Evolutionary conservation across 139 green algal genomes (phyloP).

Genomic region (Tetradesmus lagerheimii): DNA sequence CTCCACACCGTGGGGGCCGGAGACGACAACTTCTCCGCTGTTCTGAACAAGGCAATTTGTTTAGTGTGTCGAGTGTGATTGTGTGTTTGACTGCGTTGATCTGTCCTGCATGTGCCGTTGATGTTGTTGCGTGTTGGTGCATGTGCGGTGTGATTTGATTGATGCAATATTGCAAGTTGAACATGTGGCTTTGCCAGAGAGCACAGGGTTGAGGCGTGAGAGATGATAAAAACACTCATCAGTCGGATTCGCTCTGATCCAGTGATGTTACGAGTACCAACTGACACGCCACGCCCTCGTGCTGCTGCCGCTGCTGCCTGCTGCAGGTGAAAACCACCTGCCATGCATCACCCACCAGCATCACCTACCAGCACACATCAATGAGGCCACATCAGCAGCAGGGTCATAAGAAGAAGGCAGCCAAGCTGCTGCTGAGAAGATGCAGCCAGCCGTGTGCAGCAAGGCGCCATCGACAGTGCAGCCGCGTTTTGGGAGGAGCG

Average conservation of each 20-base stretch:
- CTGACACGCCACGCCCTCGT: constrained; percentile 35
- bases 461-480: not conserved
- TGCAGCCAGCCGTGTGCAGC: not conserved
- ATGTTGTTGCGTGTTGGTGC: not conserved
- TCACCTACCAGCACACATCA: too few species aligned
- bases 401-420: not conserved
- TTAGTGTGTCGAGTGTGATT: not conserved
- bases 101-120: not conserved
- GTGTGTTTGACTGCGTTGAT: not conserved
- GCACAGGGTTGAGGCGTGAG: constrained; percentile 35
- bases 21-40: constrained; percentile 60
- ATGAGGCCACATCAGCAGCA: not conserved
- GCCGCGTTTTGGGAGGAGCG: not conserved
- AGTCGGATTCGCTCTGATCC: constrained; percentile 62
- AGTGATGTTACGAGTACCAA: constrained; percentile 26
- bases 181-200: not conserved
- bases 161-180: not conserved
- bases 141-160: not conserved
- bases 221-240: constrained; percentile 48
- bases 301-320: not conserved
- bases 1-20: not conserved
- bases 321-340: not conserved
- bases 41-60: constrained; percentile 56
- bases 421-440: not conserved
- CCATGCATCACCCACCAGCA: too few species aligned